Evolutionary conservation across 2,329 filamentous ascomycete genomes (phyloP).

Genomic region (Albophoma yamanashiensis): DNA sequence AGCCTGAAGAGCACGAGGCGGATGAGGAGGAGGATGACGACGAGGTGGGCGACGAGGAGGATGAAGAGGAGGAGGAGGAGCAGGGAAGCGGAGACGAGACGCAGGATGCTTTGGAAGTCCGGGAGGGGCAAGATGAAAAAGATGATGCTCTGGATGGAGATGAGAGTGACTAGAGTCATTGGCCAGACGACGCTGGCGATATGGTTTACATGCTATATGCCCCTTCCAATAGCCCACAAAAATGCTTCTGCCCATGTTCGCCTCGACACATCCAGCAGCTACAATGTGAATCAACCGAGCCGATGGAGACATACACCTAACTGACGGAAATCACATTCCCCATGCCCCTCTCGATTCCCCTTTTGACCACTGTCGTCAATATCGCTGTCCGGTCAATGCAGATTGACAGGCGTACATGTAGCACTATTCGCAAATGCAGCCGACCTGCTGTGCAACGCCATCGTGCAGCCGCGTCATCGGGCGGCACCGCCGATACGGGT

Average conservation of each 20-base stretch:
- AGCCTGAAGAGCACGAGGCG: constrained; percentile 36
- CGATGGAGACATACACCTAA: neutral
- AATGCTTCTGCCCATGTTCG: neutral
- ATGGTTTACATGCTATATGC: neutral
- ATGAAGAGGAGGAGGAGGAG: constrained; percentile 34
- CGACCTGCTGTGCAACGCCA: neutral
- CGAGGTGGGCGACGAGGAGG: constrained; percentile 32
- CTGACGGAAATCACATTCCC: neutral
- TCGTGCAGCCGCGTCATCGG: neutral
- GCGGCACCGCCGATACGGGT: neutral
- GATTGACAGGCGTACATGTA: neutral
- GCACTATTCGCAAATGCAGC: neutral
- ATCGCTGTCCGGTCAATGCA: neutral
- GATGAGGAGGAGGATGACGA: constrained; percentile 28
- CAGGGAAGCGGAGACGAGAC: constrained; percentile 43
- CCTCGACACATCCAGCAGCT: neutral
- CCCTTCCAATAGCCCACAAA: neutral
- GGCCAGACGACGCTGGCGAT: neutral
- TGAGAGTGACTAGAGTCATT: constrained; percentile 40
- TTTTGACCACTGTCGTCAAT: neutral
- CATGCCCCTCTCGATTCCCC: neutral
- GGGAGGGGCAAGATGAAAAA: constrained; percentile 34
- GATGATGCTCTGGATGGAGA: constrained; percentile 55
- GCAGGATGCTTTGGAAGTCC: constrained; percentile 41
- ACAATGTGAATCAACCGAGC: neutral